Evolutionary conservation across 805 yeast genomes (phyloP), one percentile per base, ranked within the genome.

Genomic region (Yueomyces sinensis): DNA sequence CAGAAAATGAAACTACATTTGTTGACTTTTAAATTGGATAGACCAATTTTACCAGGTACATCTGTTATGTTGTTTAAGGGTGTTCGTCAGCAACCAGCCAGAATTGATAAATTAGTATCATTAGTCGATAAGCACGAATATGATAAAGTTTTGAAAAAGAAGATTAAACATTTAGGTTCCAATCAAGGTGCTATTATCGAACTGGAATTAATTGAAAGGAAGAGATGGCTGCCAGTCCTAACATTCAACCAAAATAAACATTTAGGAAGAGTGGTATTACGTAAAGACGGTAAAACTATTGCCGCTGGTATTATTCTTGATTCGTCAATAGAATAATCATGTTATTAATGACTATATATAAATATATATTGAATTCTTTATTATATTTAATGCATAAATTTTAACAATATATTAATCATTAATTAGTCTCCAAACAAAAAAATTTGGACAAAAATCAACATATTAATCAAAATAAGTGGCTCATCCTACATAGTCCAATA

Each of bases 201-300:
- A 59, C 77, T 84, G 66, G 97, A 96, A 50, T 82, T 89, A 86
- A 82, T 81, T 70, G 77, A 91, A 48, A 84, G 86, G 54, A 96
- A 74, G 32, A 83, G 80, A 49, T 84, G 95, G 37, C 78, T 91
- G 31, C 91, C 97, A 59, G 74, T 89, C 35, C 94, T 91, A 62
- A 76, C 86, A 28, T 83, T 75, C 52, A 74, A 66, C 41, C 83
- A 82, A 52, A 82, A 84, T 56, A 95, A 86, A 43, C 96, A 86
- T 61, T 68, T 91, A 47, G 96, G 97, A 47, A 78, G 97, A 62
- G 83, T 91, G 58, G 86, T 97, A 16, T 70, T 91, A 56, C 84
- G 99, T 70, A 97, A 91, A 63, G 97, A 91, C 63, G 98, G 97
- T 49, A 77, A 75, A 48, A 89, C 98, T 32, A 84, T 91, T 60